Conservation (phyloP, 257 asterid species). For the Dorcoceras hygrometricum region DNA sequence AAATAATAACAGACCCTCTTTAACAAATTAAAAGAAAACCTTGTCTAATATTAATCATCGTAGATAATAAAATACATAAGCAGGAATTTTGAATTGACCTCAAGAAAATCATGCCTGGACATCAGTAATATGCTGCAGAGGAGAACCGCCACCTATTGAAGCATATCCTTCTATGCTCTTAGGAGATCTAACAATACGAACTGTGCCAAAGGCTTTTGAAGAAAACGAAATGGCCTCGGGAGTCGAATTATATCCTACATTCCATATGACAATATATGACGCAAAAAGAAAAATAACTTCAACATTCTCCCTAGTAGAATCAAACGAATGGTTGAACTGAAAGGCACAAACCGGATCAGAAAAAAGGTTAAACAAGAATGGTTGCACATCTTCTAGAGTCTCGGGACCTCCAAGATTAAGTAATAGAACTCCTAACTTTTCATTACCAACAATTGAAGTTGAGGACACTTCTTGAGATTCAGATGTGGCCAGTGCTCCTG, state of each 20-base stretch:
- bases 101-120: constrained; percentile 62
- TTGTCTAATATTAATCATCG: constrained; percentile 17
- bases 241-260: constrained; percentile 90
- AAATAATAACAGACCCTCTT: too few relatives aligned
- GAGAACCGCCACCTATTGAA: constrained; percentile 99
- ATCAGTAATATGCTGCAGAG: constrained; percentile 95
- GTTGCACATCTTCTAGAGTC: constrained; percentile 96
- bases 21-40: not conserved
- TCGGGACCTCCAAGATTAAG: constrained; percentile 99
- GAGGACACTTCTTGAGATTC: constrained; percentile 46
- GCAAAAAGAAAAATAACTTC: constrained; percentile 6
- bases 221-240: constrained; percentile 91
- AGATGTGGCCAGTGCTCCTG: constrained; percentile 61
- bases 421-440: constrained; percentile 83
- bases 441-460: constrained; percentile 53
- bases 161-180: constrained; percentile 99
- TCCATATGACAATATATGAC: constrained; percentile 25
- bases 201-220: constrained; percentile 94
- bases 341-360: constrained; percentile 86
- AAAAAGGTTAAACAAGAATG: constrained; percentile 91
- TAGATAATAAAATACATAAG: constrained; percentile 12
- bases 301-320: constrained; percentile 21
- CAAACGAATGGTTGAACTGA: constrained; percentile 19
- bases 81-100: constrained; percentile 7
- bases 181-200: constrained; percentile 89